A percentile compares a stretch with the other conserved stretches of the same genome.
Evolutionary conservation across 1,139 yeast genomes (phyloP).

Genomic region (Candida sanyaensis): DNA sequence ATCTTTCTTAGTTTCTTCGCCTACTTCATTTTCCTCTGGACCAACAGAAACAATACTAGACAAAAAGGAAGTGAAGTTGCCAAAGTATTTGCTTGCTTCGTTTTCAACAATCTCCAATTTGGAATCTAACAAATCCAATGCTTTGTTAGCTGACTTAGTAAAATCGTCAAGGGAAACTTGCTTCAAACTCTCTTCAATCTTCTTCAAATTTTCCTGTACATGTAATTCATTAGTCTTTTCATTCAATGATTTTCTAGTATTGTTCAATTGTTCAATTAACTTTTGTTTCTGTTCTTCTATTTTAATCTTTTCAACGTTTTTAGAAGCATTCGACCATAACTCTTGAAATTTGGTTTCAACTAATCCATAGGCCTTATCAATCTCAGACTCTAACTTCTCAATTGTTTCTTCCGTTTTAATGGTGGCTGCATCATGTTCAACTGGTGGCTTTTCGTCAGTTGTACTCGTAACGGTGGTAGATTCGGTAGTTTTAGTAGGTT

Average conservation of each 20-base stretch:
- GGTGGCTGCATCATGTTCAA: constrained; percentile 4
- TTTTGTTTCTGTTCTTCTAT: constrained; percentile 45
- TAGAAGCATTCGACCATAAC: constrained; percentile 38
- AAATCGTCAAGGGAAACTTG: constrained; percentile 18
- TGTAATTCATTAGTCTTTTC: constrained; percentile 19
- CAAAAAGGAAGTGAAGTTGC: constrained; percentile 59
- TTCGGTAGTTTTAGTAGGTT: constrained; percentile 9
- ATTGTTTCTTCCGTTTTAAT: constrained; percentile 49
- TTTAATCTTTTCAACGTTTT: constrained; percentile 37
- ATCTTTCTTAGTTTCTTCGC: constrained; percentile 16
- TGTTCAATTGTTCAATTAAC: constrained; percentile 33
- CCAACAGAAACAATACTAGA: constrained; percentile 50
- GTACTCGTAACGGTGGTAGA: background rate
- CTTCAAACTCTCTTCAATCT: constrained; percentile 36
- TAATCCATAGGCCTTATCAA: constrained; percentile 51
- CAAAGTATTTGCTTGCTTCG: constrained; percentile 60
- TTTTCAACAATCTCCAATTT: constrained; percentile 69
- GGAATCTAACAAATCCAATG: constrained; percentile 66
- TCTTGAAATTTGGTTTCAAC: constrained; percentile 45
- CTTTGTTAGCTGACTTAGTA: constrained; percentile 48
- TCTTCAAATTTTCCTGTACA: constrained; percentile 27
- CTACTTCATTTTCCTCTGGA: constrained; percentile 13
- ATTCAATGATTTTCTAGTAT: constrained; percentile 28
- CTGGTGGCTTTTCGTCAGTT: background rate
- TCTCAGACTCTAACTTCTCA: constrained; percentile 50